Evolutionary conservation across 2,329 filamentous ascomycete genomes (phyloP).

Genomic region (Ascosphaera acerosa): DNA sequence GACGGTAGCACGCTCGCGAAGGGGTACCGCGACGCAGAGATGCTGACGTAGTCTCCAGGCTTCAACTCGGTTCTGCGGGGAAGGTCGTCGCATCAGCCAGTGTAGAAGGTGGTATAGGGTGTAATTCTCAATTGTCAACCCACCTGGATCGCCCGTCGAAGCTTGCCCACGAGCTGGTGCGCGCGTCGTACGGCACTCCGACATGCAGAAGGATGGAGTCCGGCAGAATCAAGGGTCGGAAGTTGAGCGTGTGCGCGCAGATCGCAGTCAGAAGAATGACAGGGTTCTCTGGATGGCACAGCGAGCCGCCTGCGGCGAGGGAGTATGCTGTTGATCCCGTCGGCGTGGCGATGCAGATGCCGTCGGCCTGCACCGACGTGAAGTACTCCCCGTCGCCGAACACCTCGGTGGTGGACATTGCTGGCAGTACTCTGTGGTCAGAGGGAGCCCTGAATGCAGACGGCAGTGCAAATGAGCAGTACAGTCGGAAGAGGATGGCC

Average conservation of each 20-base stretch:
- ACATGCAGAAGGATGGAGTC: conserved; percentile 86
- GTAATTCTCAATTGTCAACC: conserved; percentile 5
- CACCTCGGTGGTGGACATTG: no score
- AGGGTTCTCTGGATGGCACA: conserved; percentile 79
- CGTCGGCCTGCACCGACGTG: conserved; percentile 84
- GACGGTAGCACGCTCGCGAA: conserved; percentile 25
- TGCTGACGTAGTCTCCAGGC: conserved; percentile 26
- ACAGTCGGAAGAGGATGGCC: no score
- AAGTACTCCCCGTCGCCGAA: conserved; percentile 72
- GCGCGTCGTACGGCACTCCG: conserved; percentile 81
- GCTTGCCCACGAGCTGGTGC: conserved; percentile 84
- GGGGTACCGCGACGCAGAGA: conserved; percentile 26
- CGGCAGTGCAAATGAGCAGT: no score
- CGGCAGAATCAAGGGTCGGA: conserved; percentile 73
- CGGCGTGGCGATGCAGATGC: conserved; percentile 79
- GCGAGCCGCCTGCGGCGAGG: conserved; percentile 73
- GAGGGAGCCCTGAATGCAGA: no score
- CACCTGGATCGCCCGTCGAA: conserved; percentile 77
- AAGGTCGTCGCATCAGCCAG: not conserved
- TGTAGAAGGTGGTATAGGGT: no score
- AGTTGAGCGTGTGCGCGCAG: conserved; percentile 73
- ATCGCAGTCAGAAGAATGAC: conserved; percentile 81
- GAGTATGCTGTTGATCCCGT: conserved; percentile 92
- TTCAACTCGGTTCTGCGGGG: conserved; percentile 20
- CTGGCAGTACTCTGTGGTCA: no score